Base-by-base conservation (phyloP, 2,329 filamentous ascomycete species). In the Talaromyces amestolkiae region DNA sequence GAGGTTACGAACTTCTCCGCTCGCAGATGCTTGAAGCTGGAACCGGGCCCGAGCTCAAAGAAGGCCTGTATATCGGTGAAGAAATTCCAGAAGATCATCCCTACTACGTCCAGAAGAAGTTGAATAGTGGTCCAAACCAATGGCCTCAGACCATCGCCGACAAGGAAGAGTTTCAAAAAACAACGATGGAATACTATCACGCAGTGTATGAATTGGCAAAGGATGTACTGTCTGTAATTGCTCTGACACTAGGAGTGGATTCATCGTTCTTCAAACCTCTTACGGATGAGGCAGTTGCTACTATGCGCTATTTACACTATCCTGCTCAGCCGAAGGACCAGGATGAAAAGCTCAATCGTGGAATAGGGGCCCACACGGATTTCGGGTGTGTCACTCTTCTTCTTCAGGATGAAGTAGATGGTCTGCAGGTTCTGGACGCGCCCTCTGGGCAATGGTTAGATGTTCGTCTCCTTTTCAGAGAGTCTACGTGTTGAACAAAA, bases 321-420 rank as follows among this genome's bases (percentile, higher is more conserved):
- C 62, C 62, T 31, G 13, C 62, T 17, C 62, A 64, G 35, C 60
- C 60, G 31, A 54, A 45, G 37, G 53, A 37, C 13, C 35, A 58
- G 9, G 49, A 53, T 5, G 49, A 53, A 15, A 53, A 53, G 49
- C 62, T 49, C 22, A 47, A 58, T 49, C 53, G 53, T 0, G 79
- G 80, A 0, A 78, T 81, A 27, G 79, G 79, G 1, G 80, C 79
- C 1, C 79, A 81, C 62, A 80, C 76, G 0, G 79, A 81, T 54
- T 81, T 81, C 54, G 79, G 78, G 3, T 75, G 73, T 33, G 71
- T 81, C 3, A 80, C 79, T 15, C 68, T 81, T 2, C 69, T 82
- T 22, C 47, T 41, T 5, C 80, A 82, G 67, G 78, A 78, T 56
- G 75, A 78, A 4, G 75, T 80, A 0, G 75, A 73, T 39, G 78